Evolutionary conservation across 306 rosid species (phyloP).

Genomic region (Quercus aquifolioides): DNA sequence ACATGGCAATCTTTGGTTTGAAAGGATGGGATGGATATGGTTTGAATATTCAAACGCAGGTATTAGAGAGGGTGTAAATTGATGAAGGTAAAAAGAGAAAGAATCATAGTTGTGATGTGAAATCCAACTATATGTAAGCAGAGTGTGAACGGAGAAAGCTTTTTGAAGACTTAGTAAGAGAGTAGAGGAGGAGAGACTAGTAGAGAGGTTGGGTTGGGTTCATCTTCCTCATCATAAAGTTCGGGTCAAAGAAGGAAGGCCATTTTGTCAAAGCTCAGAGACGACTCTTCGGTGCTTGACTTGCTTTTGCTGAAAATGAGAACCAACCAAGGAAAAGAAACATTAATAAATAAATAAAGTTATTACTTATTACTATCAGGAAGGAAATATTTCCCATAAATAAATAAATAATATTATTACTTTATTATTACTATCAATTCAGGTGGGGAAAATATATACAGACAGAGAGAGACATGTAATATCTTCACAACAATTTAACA

Average conservation of each 20-base stretch:
- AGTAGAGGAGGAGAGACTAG: not conserved
- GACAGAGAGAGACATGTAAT: too few species aligned
- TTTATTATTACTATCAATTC: too few species aligned
- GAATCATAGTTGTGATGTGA: not conserved
- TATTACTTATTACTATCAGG: too few species aligned
- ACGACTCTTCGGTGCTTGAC: conserved; percentile 29
- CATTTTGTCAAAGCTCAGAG: conserved; percentile 32
- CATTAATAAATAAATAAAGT: too few species aligned
- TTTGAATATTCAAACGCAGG: not conserved
- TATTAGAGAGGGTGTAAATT: not conserved
- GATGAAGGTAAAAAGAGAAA: not conserved
- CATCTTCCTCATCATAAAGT: too few species aligned
- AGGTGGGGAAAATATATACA: too few species aligned
- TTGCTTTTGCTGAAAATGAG: not conserved
- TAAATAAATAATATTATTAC: too few species aligned
- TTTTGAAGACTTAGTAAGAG: not conserved
- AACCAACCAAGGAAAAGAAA: too few species aligned
- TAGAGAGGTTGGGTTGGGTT: too few species aligned
- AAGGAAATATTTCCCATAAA: too few species aligned
- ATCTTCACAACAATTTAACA: too few species aligned
- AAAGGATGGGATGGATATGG: not conserved
- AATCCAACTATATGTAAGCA: not conserved
- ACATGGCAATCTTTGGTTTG: conserved; percentile 3
- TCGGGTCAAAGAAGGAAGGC: conserved; percentile 36
- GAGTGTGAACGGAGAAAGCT: conserved; percentile 21